These are phyloP conservation scores for Globisporangium irregulare DNA, from an alignment of 352 stramenopile genomes.

Conservation along the genomic window DNA sequence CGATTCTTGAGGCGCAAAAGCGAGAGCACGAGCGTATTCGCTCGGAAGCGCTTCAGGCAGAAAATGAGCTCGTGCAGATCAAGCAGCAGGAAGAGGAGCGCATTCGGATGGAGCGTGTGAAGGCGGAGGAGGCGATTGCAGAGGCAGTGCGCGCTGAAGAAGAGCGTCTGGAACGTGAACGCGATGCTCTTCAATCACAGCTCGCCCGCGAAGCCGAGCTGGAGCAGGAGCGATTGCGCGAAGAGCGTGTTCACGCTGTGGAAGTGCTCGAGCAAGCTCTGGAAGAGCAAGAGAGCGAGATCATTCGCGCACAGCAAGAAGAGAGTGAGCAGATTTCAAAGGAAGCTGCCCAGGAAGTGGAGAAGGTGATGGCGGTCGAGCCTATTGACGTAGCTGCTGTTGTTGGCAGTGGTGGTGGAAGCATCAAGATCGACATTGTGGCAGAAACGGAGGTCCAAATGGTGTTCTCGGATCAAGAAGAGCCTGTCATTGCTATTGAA, in stretches of 20 bases:
- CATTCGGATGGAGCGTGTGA: background rate
- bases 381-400: background rate
- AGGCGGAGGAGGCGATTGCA: conserved; percentile 11
- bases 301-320: background rate
- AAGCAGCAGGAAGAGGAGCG: conserved; percentile 11
- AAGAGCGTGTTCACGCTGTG: conserved; percentile 12
- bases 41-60: background rate
- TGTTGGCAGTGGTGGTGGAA: background rate
- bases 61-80: conserved; percentile 26
- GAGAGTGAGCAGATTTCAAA: conserved; percentile 1
- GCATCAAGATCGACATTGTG: background rate
- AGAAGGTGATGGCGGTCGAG: background rate
- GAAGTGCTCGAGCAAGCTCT: background rate
- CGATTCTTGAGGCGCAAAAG: conserved; percentile 18
- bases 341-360: background rate
- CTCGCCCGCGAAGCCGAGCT: conserved; percentile 9
- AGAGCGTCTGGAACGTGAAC: conserved; percentile 11
- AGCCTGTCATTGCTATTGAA: background rate
- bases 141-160: conserved; percentile 10
- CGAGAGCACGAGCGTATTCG: conserved; percentile 22
- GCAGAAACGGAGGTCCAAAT: background rate
- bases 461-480: background rate
- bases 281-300: conserved; percentile 5
- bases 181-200: conserved; percentile 3
- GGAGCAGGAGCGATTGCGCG: background rate